These are phyloP conservation scores for Eimeria falciformis DNA, from an alignment of 169 alveolate species.

Conservation along the genomic window DNA sequence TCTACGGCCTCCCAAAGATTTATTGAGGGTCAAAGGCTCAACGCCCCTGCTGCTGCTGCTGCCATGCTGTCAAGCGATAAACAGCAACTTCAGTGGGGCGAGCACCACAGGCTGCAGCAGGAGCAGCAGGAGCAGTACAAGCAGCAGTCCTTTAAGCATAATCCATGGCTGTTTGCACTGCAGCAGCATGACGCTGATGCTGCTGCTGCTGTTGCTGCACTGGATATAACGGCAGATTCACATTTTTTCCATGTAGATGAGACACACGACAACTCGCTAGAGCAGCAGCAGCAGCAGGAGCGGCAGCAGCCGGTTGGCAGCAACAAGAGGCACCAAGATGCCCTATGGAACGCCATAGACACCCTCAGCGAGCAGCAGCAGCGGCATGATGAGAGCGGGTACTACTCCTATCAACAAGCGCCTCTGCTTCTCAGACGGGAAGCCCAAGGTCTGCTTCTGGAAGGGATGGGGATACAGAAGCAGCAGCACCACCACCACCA, in stretches of 20 bases:
- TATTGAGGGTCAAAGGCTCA: not conserved
- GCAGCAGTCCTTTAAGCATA: not conserved
- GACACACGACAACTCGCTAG: too few species aligned
- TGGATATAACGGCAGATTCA: not conserved
- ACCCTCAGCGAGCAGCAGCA: constrained; percentile 12
- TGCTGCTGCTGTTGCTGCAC: not conserved
- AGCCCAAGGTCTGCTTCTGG: not conserved
- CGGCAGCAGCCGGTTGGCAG: constrained; percentile 25
- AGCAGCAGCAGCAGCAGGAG: constrained; percentile 43
- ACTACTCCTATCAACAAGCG: not conserved
- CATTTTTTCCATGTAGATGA: too few species aligned
- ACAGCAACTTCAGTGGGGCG: not conserved
- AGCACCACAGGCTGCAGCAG: not conserved
- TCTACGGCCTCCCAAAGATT: not conserved
- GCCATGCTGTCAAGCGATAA: too few species aligned
- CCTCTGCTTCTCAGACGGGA: too few species aligned
- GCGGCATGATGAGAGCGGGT: not conserved
- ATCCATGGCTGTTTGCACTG: constrained; percentile 33
- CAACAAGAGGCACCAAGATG: not conserved
- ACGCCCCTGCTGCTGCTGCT: constrained; percentile 53
- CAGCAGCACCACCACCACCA: constrained; percentile 35
- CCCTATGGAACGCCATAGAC: not conserved
- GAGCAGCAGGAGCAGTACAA: constrained; percentile 26
- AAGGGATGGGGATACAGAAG: not conserved
- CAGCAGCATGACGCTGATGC: constrained; percentile 42